phyloP scores from a whole-genome alignment of 2,329 filamentous ascomycete genomes.

The Apiospora kogelbergensis region DNA sequence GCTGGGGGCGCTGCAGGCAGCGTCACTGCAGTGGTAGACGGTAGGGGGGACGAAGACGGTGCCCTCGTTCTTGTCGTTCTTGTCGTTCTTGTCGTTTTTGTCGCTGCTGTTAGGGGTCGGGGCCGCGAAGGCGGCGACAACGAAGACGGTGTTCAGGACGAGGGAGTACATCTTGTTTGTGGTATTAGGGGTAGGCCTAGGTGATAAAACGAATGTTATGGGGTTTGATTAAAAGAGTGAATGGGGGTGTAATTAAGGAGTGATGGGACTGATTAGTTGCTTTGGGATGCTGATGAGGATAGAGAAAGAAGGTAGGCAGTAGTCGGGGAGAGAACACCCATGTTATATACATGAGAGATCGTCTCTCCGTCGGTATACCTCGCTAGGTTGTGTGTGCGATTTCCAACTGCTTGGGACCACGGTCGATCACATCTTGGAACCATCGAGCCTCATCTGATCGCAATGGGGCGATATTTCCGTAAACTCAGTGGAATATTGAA shows the following conservation, averaged over 20 bases:
- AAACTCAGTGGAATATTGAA: neutral
- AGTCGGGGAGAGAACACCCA: neutral
- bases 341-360: neutral
- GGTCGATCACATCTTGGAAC: neutral
- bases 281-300: neutral
- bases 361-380: neutral
- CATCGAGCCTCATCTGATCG: neutral
- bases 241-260: neutral
- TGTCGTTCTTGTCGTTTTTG: neutral
- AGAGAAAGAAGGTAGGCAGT: neutral
- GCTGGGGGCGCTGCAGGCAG: neutral
- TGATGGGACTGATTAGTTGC: neutral
- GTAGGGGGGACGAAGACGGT: neutral
- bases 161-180: neutral
- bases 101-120: neutral
- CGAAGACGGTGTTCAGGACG: neutral
- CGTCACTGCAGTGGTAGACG: neutral
- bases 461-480: neutral
- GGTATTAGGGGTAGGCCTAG: neutral
- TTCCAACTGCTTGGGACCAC: neutral
- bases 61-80: neutral
- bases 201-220: neutral
- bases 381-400: neutral
- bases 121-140: neutral
- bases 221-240: neutral